Percentiles rank a stretch among this genome's conserved stretches.
Conservation (phyloP, 164 flowering plant species). For the Houttuynia cordata region DNA sequence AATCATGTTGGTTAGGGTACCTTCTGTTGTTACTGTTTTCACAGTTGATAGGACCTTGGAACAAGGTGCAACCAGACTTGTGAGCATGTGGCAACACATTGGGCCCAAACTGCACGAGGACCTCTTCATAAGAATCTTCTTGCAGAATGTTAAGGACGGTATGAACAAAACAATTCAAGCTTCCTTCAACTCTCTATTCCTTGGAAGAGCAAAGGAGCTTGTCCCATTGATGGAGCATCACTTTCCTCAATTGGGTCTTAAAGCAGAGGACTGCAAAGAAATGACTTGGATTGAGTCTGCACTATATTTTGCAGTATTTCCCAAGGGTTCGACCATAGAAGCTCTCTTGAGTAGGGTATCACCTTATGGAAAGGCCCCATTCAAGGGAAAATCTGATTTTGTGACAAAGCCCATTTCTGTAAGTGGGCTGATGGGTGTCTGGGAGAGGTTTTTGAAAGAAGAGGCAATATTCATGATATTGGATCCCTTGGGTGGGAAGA, state of each 20-base stretch:
- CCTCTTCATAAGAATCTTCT: conserved; percentile 6
- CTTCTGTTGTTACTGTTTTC: conserved; percentile 13
- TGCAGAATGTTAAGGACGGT: background rate
- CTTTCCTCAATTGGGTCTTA: conserved; percentile 6
- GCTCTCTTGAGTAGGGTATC: background rate
- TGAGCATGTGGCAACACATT: conserved; percentile 6
- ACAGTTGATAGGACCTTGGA: background rate
- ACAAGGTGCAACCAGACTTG: conserved; percentile 1
- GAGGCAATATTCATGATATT: background rate
- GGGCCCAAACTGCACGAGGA: conserved; percentile 1
- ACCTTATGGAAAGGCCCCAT: background rate
- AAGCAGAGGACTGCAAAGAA: conserved; percentile 1
- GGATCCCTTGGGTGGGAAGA: conserved; percentile 20
- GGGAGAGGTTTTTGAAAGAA: background rate
- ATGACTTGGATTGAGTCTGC: conserved; percentile 10
- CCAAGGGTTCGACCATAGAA: background rate
- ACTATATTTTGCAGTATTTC: no score
- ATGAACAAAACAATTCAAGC: no score
- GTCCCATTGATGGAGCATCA: background rate
- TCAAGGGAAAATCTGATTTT: background rate
- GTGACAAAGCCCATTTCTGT: conserved; percentile 5
- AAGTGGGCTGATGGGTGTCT: background rate
- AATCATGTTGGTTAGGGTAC: conserved; percentile 6
- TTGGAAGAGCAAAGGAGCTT: background rate
- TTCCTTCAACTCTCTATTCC: background rate